Base-by-base conservation (phyloP, 768 basidiomycete species). In the Clavulina sp. region DNA sequence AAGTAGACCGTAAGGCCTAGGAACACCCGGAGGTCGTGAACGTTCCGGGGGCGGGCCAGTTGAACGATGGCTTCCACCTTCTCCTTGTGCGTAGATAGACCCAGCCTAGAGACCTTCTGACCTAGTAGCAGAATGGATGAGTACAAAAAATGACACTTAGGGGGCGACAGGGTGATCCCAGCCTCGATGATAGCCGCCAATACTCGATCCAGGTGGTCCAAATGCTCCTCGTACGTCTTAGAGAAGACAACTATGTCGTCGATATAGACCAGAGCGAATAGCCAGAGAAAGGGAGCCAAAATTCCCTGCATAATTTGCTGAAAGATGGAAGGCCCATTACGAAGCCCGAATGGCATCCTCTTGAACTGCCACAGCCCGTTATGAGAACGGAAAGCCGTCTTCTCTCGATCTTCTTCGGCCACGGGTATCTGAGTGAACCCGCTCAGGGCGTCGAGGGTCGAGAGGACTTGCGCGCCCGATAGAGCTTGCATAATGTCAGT, bases 341-440 rank as follows among this genome's bases (percentile, higher is more conserved):
- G 50, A 1, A 61, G 60, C 1, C 67, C 65, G 48, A 73, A 72
- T 0, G 69, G 69, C 67, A 72, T 69, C 32, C 66, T 46, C 24
- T 51, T 52, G 56, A 72, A 72, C 52, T 73, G 69, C 29, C 53
- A 68, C 0, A 71, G 55, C 5, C 70, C 71, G 31, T 55, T 48
- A 53, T 70, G 71, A 0, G 64, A 64, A 2, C 65, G 52, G 48
- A 73, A 72, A 0, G 68, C 68, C 0, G 65, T 64, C 34, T 67
- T 66, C 28, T 65, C 61, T 9, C 56, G 52, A 19, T 62, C 64
- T 13, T 63, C 56, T 0, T 60, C 54, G 0, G 51, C 52, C 46
- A 69, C 60, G 32, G 60, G 56, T 0, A 69, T 51, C 51, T 73
- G 72, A 0, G 65, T 69, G 52, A 71, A 73, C 5, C 70, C 68